These are phyloP conservation scores for Endoconidiophora polonica DNA, from an alignment of 2,329 filamentous ascomycete genomes.

Conservation along the genomic window DNA sequence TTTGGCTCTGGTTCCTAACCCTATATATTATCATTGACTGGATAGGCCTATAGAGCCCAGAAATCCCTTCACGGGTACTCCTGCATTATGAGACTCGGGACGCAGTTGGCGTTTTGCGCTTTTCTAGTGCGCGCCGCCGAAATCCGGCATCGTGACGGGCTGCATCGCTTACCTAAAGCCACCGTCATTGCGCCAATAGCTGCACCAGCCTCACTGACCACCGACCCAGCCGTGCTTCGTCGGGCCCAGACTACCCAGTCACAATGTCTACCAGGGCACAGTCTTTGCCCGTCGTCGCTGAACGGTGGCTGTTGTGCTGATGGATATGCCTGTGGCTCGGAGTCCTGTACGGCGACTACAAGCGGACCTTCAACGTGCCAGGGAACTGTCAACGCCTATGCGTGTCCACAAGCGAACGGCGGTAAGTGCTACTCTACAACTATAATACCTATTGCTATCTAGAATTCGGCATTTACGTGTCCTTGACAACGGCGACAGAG, in stretches of 20 bases:
- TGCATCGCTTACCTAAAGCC: conserved; percentile 3
- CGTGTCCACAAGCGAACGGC: background rate
- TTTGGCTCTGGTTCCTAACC: too few relatives aligned
- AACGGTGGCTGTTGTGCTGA: conserved; percentile 32
- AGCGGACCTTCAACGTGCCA: background rate
- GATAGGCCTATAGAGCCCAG: too few relatives aligned
- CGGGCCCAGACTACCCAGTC: background rate
- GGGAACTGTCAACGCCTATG: background rate
- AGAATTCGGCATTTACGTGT: too few relatives aligned
- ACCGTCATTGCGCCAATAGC: background rate
- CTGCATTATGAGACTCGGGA: too few relatives aligned
- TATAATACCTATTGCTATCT: background rate
- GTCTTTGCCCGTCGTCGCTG: conserved; percentile 23
- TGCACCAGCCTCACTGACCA: background rate
- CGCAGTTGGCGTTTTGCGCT: background rate
- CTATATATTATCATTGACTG: too few relatives aligned
- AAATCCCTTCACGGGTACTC: too few relatives aligned
- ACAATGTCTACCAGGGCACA: conserved; percentile 16
- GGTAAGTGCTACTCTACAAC: background rate
- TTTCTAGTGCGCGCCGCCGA: background rate
- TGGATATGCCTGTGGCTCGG: conserved; percentile 29
- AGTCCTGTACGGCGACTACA: conserved; percentile 16
- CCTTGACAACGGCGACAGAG: too few relatives aligned
- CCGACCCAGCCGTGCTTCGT: background rate
- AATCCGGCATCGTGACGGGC: conserved; percentile 1